These are phyloP conservation scores for Glycine latifolia DNA, from an alignment of 306 rosid genomes.

Conservation along the genomic window DNA sequence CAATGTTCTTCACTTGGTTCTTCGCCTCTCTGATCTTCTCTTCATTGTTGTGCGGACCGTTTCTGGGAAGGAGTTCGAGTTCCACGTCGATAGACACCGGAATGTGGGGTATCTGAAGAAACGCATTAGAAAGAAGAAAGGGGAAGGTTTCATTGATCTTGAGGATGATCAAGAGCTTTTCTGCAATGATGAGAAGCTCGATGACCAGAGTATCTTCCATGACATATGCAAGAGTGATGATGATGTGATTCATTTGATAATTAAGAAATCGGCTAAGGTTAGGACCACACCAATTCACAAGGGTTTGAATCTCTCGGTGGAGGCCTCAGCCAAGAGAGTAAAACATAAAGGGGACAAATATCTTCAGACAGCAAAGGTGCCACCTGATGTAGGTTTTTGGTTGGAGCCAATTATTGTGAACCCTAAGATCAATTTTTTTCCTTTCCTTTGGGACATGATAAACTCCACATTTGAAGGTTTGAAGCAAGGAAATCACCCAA, in stretches of 20 bases:
- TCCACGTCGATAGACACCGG: slow-evolving; percentile 58
- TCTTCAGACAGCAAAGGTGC: slow-evolving; percentile 41
- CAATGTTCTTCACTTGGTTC: slow-evolving; percentile 68
- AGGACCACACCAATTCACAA: slow-evolving; percentile 49
- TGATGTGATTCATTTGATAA: slow-evolving; percentile 61
- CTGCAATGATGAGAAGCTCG: slow-evolving; percentile 66
- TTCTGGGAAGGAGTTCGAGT: slow-evolving; percentile 61
- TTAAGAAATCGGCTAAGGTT: slow-evolving; percentile 65
- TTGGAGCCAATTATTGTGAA: slow-evolving; percentile 57
- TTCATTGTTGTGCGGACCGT: slow-evolving; percentile 61
- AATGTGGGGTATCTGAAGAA: slow-evolving; percentile 71
- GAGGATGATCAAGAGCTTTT: slow-evolving; percentile 71
- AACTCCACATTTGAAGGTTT: slow-evolving; percentile 58
- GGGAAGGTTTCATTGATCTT: slow-evolving; percentile 55
- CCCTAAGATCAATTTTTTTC: slow-evolving; percentile 48
- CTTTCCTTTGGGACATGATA: slow-evolving; percentile 55
- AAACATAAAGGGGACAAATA: slow-evolving; percentile 24
- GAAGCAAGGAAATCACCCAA: slow-evolving; percentile 52
- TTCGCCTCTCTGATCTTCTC: slow-evolving; percentile 67
- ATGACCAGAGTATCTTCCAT: slow-evolving; percentile 60
- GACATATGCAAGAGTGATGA: slow-evolving; percentile 60
- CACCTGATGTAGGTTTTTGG: slow-evolving; percentile 50
- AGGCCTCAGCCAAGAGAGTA: slow-evolving; percentile 42
- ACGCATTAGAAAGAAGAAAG: slow-evolving; percentile 50
- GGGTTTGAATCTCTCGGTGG: slow-evolving; percentile 64